Evolutionary conservation across 768 basidiomycete species (phyloP).

Genomic region (Clitopilus hobsonii): DNA sequence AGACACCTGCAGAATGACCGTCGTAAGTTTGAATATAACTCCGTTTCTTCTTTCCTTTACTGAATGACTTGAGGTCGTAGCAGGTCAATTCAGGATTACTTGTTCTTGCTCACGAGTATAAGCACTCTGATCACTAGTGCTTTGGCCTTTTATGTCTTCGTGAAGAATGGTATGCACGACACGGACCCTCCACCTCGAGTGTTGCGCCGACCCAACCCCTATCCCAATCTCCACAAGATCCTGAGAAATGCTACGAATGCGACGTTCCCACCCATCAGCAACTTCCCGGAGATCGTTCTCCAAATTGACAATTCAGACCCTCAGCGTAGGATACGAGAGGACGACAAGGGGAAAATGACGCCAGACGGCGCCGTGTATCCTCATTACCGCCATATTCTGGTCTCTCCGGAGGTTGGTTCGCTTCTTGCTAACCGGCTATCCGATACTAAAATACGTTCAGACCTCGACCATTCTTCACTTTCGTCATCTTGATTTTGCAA

Average conservation of each 20-base stretch:
- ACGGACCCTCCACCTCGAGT: background rate
- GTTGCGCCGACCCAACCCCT: slow-evolving; percentile 3
- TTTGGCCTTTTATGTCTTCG: background rate
- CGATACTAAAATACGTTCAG: background rate
- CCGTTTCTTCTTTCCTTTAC: background rate
- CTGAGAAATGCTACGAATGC: background rate
- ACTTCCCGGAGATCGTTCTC: background rate
- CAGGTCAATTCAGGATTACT: background rate
- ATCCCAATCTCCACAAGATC: slow-evolving; percentile 3
- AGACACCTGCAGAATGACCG: too few species aligned
- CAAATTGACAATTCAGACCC: background rate
- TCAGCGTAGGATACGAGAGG: background rate
- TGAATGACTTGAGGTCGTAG: background rate
- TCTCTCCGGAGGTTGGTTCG: background rate
- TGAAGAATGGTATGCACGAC: background rate
- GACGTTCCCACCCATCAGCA: background rate
- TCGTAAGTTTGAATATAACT: too few species aligned
- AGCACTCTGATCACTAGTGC: background rate
- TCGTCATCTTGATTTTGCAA: slow-evolving; percentile 7
- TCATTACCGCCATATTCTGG: background rate
- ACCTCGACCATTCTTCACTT: slow-evolving; percentile 5
- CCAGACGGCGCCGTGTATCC: slow-evolving; percentile 4
- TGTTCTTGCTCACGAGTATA: background rate
- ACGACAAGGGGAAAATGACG: background rate
- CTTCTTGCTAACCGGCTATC: too few species aligned